A percentile compares a stretch with the other conserved stretches of the same genome.
These are phyloP conservation scores for Naegleria gruberi DNA, from an alignment of 208 protist genomes.

Conservation along the genomic window DNA sequence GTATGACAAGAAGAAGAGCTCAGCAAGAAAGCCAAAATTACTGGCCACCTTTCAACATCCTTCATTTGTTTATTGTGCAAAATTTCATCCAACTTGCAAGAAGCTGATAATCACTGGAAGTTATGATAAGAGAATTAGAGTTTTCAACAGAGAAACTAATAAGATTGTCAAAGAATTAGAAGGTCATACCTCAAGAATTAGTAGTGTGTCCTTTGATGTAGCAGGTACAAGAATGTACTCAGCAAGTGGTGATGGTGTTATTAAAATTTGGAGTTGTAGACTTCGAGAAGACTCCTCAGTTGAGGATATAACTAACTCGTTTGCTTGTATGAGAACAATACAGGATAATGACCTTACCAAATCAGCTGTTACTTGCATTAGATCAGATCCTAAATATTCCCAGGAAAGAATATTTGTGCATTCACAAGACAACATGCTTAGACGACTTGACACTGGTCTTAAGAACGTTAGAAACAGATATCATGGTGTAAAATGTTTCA, in stretches of 20 bases:
- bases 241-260: neutral
- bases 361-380: neutral
- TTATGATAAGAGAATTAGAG: conserved; percentile 3
- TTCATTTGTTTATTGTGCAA: neutral
- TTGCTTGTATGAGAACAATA: neutral
- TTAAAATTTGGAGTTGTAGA: conserved; percentile 10
- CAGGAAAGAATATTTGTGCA: conserved; percentile 6
- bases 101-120: neutral
- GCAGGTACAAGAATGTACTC: neutral
- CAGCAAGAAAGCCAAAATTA: neutral
- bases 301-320: neutral
- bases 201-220: neutral
- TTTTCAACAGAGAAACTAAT: conserved; percentile 10
- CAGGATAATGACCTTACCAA: neutral
- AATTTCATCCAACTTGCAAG: neutral
- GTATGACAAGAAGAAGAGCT: neutral
- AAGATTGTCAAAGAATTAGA: neutral
- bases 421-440: conserved; percentile 26
- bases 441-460: neutral
- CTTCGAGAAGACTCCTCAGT: neutral
- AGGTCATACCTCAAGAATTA: conserved; percentile 6
- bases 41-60: neutral
- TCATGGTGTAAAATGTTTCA: conserved; percentile 5
- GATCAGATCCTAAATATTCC: conserved; percentile 7
- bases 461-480: neutral